phyloP scores from a whole-genome alignment of 306 rosid genomes.

The Prosopis cineraria region DNA sequence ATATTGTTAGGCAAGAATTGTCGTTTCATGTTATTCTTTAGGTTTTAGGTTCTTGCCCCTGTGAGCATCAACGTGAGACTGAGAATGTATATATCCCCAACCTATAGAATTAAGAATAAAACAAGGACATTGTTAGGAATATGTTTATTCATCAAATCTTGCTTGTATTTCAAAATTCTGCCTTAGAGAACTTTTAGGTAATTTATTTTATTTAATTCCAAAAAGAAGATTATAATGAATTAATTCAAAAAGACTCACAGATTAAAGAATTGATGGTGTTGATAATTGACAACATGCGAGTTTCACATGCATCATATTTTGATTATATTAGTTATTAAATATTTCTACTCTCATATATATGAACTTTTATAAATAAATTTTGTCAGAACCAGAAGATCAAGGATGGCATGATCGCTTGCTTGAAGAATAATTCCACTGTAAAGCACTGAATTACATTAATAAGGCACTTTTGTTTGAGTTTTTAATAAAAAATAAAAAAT shows the following conservation, averaged over 20 bases:
- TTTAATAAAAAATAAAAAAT: too few relatives aligned
- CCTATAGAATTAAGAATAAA: not conserved
- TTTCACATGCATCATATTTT: not conserved
- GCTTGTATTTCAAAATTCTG: not conserved
- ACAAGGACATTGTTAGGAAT: not conserved
- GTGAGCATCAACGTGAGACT: not conserved
- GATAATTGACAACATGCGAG: not conserved
- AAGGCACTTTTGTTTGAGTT: too few relatives aligned
- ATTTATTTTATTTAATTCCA: too few relatives aligned
- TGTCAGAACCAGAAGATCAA: too few relatives aligned
- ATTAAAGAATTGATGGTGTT: not conserved
- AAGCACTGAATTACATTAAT: too few relatives aligned
- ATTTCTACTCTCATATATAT: too few relatives aligned
- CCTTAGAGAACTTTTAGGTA: not conserved
- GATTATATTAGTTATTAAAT: not conserved
- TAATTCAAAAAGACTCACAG: not conserved
- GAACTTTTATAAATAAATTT: too few relatives aligned
- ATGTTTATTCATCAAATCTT: not conserved
- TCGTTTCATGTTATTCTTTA: not conserved
- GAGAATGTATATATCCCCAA: not conserved
- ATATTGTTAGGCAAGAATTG: too few relatives aligned
- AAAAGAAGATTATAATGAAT: not conserved
- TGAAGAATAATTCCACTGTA: too few relatives aligned
- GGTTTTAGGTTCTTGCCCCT: slow-evolving; percentile 7
- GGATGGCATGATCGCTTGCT: too few relatives aligned